Percentiles rank a stretch among this genome's conserved stretches.
Conservation (phyloP, 2,329 filamentous ascomycete genomes). For the Ophiostoma tasmaniense region DNA sequence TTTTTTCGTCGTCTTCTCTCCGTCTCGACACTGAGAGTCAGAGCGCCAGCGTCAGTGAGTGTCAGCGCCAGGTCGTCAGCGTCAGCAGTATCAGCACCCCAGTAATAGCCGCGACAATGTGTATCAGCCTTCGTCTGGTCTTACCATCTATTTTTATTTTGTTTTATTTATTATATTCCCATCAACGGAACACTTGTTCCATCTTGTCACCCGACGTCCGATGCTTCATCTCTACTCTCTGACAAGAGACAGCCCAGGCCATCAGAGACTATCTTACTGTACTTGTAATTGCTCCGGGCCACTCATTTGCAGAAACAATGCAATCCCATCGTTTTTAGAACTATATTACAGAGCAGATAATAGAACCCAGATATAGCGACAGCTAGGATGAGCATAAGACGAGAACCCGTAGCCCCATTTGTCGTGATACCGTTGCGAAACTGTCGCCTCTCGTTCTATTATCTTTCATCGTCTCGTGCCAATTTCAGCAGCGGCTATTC, state of each 20-base stretch:
- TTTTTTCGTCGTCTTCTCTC: not conserved
- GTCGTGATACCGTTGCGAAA: constrained; percentile 7
- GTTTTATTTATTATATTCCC: not conserved
- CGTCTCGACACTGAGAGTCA: not conserved
- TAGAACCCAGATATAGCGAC: not conserved
- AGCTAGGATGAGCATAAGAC: not conserved
- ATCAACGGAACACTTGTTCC: not conserved
- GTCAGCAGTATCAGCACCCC: not conserved
- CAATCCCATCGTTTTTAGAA: not conserved
- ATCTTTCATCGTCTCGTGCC: not conserved
- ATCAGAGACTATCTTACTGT: not conserved
- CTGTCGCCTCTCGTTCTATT: not conserved
- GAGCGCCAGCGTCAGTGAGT: not conserved
- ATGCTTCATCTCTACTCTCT: not conserved
- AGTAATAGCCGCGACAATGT: not conserved
- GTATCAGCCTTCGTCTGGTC: not conserved
- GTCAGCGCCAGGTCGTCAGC: no score
- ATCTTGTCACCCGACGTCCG: not conserved
- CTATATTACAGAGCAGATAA: no score
- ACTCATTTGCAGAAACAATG: not conserved
- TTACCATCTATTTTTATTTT: not conserved
- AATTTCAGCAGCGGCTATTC: no score
- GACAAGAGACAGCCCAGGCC: not conserved
- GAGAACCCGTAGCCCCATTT: not conserved
- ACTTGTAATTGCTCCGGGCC: not conserved